phyloP scores from a whole-genome alignment of 2,329 filamentous ascomycete species.

The Epichloe coenophiala region DNA sequence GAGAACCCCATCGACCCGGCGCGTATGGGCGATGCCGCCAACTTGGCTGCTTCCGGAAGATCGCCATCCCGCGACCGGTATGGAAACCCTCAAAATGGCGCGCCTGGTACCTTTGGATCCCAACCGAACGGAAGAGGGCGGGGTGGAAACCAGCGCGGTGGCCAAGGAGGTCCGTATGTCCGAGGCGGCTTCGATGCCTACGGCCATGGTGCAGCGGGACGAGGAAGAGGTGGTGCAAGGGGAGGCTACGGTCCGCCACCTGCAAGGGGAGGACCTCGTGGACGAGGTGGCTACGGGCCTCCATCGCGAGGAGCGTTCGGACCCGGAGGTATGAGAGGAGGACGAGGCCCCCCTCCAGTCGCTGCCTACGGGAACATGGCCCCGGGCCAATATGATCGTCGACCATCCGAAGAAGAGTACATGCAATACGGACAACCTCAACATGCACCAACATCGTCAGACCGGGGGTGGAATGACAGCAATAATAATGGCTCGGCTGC shows the following conservation, averaged over 20 bases:
- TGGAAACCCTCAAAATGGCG: conserved; percentile 40
- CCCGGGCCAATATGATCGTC: conserved; percentile 23
- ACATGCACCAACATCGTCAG: conserved; percentile 5
- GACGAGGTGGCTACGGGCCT: conserved; percentile 20
- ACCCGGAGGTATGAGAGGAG: conserved; percentile 15
- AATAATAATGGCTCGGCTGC: conserved; percentile 9
- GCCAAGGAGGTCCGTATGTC: conserved; percentile 33
- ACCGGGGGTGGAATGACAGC: conserved; percentile 4
- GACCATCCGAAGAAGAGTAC: conserved; percentile 12
- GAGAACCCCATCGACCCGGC: conserved; percentile 32
- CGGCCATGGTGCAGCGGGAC: conserved; percentile 23
- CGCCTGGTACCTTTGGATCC: conserved; percentile 31
- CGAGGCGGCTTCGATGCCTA: conserved; percentile 35
- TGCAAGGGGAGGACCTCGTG: conserved; percentile 26
- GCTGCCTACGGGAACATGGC: conserved; percentile 22
- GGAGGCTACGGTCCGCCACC: conserved; percentile 29
- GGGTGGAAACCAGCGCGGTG: conserved; percentile 30
- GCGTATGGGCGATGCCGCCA: conserved; percentile 19
- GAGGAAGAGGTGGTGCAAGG: conserved; percentile 23
- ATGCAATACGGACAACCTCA: conserved; percentile 18
- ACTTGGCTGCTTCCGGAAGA: conserved; percentile 21
- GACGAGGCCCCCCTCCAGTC: conserved; percentile 20
- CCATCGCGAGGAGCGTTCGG: conserved; percentile 20
- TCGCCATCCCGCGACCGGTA: conserved; percentile 47
- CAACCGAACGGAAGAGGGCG: conserved; percentile 40